Evolutionary conservation across 164 flowering plant genomes (phyloP).

Genomic region (Dillenia turbinata): DNA sequence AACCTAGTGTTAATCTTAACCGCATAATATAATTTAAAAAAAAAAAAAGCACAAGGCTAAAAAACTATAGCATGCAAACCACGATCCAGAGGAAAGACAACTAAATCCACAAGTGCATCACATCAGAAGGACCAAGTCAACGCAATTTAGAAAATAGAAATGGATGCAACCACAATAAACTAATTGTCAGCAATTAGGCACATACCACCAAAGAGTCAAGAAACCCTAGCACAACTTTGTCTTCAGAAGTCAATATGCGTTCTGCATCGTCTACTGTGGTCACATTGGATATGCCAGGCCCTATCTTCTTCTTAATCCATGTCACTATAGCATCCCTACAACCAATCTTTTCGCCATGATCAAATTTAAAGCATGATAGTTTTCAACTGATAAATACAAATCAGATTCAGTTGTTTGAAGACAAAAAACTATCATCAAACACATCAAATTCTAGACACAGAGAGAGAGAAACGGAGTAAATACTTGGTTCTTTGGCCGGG

Average conservation of each 20-base stretch:
- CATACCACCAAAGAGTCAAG: constrained; percentile 85
- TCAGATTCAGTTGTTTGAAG: not conserved
- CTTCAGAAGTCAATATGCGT: constrained; percentile 52
- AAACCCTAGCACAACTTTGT: constrained; percentile 70
- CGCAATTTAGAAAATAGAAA: not conserved
- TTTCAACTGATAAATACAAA: not conserved
- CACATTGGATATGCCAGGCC: constrained; percentile 69
- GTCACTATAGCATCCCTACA: constrained; percentile 81
- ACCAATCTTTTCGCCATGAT: too few relatives aligned
- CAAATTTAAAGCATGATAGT: not conserved
- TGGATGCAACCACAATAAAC: not conserved
- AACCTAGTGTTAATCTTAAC: too few relatives aligned
- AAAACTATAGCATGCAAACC: too few relatives aligned
- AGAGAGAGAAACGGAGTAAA: constrained; percentile 2
- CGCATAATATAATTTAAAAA: too few relatives aligned
- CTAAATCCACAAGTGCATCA: too few relatives aligned
- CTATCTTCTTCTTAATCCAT: constrained; percentile 92
- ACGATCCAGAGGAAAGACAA: too few relatives aligned
- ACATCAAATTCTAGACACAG: not conserved
- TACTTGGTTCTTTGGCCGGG: constrained; percentile 74
- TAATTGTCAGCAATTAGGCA: not conserved
- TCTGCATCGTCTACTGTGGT: constrained; percentile 76
- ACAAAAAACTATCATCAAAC: not conserved
- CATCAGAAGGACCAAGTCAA: too few relatives aligned
- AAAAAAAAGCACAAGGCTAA: too few relatives aligned